Evolutionary conservation across 2,329 filamentous ascomycete genomes (phyloP).

Genomic region (Colletotrichum sp.): DNA sequence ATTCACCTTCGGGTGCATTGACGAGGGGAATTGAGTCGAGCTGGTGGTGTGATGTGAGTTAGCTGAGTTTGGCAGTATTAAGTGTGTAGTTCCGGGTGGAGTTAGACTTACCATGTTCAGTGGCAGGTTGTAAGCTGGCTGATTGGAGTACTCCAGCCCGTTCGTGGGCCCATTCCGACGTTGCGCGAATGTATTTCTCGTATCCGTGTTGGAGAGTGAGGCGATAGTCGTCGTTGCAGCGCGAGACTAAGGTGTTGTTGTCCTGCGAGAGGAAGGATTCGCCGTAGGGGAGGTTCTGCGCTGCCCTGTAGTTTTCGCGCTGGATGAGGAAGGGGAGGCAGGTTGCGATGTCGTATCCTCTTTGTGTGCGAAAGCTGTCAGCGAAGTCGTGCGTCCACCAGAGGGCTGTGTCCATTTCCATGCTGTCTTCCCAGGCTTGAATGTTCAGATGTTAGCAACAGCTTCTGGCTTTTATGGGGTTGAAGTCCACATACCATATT

Average conservation of each 20-base stretch:
- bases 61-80: background rate
- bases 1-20: slow-evolving; percentile 26
- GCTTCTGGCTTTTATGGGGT: background rate
- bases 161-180: slow-evolving; percentile 18
- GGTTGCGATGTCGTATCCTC: slow-evolving; percentile 22
- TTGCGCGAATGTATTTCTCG: slow-evolving; percentile 18
- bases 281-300: slow-evolving; percentile 23
- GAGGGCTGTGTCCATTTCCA: slow-evolving; percentile 28
- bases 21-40: slow-evolving; percentile 19
- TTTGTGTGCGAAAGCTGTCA: slow-evolving; percentile 8
- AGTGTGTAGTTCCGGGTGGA: background rate
- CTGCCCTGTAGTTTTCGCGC: slow-evolving; percentile 23
- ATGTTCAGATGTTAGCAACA: background rate
- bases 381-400: slow-evolving; percentile 27
- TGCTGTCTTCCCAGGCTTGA: slow-evolving; percentile 30
- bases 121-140: slow-evolving; percentile 30
- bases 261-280: slow-evolving; percentile 24
- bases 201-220: slow-evolving; percentile 19
- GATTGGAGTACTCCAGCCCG: slow-evolving; percentile 22
- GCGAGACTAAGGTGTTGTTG: background rate
- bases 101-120: slow-evolving; percentile 24
- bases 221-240: slow-evolving; percentile 25
- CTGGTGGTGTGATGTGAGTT: background rate
- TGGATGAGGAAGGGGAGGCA: slow-evolving; percentile 27
- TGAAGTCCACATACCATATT: slow-evolving; percentile 22